Evolutionary conservation across 148 eudicot species (phyloP), one percentile per base, ranked within the genome.

Genomic region (Rhododendron mucronatum): DNA sequence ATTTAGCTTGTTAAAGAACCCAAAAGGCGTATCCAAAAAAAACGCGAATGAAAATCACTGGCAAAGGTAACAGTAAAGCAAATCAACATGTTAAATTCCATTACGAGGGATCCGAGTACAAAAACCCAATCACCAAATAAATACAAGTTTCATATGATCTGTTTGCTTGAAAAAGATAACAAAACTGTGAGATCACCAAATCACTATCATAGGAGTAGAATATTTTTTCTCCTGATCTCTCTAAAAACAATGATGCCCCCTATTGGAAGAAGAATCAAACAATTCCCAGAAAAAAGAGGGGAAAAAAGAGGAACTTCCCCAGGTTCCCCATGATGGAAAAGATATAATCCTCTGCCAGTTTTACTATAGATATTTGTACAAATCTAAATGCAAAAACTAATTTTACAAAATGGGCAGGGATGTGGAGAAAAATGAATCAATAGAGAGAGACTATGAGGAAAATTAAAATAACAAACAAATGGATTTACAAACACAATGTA

Each of bases 161-260:
- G 76, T 82, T 45, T 30, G 82, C 50, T 26, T 82, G 23, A n/a
- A 23, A 23, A 65, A 20, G 71, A 48, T 23, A 41, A 47, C 55
- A 82, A 87, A 89, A 78, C 85, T 79, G 35, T 8, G 26, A n/a
- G 9, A 61, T 39, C 41, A 44, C 79, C 74, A 57, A 63, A 86
- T 48, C 71, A 35, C 79, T 80, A 82, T 26, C 78, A 71, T 48
- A 15, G 16, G 4, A 53, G 55, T 51, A 51, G 57, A 67, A 59
- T 30, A 16, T 8, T 12, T 44, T 86, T 50, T 80, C 80, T 55
- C 65, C 83, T 84, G 23, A 44, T 14, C 74, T 37, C 82, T 61
- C 85, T 80, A 82, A 33, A 89, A 91, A 86, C 67, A 91, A 91
- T 91, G 89, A 87, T 89, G 88, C 88, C 87, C 45, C 18, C 65